These are phyloP conservation scores for Phytophthora sp. DNA, from an alignment of 352 stramenopile genomes.

Conservation along the genomic window DNA sequence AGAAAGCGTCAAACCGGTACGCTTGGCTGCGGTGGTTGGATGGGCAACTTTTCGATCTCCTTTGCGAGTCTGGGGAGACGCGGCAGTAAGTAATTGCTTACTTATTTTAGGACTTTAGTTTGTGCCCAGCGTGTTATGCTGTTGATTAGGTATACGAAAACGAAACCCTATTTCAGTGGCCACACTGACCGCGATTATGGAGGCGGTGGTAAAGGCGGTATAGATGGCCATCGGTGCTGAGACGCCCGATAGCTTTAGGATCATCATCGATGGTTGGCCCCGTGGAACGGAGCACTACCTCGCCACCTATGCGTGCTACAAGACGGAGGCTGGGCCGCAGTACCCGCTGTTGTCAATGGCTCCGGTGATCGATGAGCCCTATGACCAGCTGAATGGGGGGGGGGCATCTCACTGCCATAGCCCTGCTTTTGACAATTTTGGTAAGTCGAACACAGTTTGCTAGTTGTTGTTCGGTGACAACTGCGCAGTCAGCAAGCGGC, in stretches of 20 bases:
- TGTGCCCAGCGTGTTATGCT: too few species aligned
- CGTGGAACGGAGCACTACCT: constrained; percentile 2
- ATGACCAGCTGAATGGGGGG: constrained; percentile 16
- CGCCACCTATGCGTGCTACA: neutral
- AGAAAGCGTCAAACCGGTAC: constrained; percentile 1
- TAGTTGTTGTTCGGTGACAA: constrained; percentile 16
- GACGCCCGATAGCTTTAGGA: neutral
- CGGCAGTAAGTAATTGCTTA: too few species aligned
- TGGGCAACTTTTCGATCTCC: too few species aligned
- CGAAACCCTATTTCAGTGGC: too few species aligned
- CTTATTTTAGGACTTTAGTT: too few species aligned
- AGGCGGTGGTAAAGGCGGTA: too few species aligned
- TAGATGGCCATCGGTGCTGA: neutral
- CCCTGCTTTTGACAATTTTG: neutral
- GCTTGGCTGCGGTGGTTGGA: neutral
- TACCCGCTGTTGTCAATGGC: constrained; percentile 19
- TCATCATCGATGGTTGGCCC: constrained; percentile 2
- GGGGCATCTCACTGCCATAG: neutral
- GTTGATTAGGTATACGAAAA: too few species aligned
- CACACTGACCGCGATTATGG: too few species aligned
- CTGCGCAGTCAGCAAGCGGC: constrained; percentile 9
- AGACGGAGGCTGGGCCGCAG: constrained; percentile 3
- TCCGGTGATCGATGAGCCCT: constrained; percentile 15
- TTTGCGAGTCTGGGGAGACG: too few species aligned
- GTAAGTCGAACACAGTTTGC: neutral